A percentile compares a stretch with the other conserved stretches of the same genome.
Conservation (phyloP, 2,329 filamentous ascomycete species). For the Aaosphaeria pasadenensis region DNA sequence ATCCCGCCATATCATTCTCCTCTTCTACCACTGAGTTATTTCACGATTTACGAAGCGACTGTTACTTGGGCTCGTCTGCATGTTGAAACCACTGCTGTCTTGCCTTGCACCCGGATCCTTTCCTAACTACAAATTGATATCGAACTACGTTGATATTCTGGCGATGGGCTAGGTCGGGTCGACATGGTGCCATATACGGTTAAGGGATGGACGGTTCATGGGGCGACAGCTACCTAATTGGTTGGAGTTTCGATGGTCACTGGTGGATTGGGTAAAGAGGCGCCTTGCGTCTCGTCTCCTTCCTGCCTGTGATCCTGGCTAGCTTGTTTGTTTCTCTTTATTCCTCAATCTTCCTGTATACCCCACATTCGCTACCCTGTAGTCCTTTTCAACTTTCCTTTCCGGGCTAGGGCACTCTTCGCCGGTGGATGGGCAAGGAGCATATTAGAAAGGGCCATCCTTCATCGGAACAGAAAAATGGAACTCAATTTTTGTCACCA, state of each 20-base stretch:
- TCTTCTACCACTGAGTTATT: conserved; percentile 15
- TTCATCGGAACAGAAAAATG: conserved; percentile 29
- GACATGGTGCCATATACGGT: neutral
- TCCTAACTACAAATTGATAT: conserved; percentile 27
- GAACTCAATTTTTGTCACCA: neutral
- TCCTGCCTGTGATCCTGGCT: too few species aligned
- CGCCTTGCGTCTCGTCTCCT: too few species aligned
- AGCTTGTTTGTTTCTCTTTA: too few species aligned
- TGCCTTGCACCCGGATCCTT: conserved; percentile 16
- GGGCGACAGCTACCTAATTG: too few species aligned
- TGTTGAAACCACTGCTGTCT: conserved; percentile 24
- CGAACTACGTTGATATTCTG: neutral
- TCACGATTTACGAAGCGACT: conserved; percentile 38
- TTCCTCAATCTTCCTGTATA: too few species aligned
- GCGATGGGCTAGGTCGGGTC: neutral
- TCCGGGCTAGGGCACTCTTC: neutral
- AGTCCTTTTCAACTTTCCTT: too few species aligned
- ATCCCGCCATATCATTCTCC: conserved; percentile 10
- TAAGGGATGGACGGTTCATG: too few species aligned
- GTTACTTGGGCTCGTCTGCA: conserved; percentile 30
- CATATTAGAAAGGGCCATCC: conserved; percentile 34
- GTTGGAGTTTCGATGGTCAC: too few species aligned
- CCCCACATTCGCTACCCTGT: too few species aligned
- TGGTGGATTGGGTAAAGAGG: too few species aligned
- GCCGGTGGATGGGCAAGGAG: conserved; percentile 10